phyloP scores from a whole-genome alignment of 1,284 basidiomycete genomes.

The Polyporus tsugae region DNA sequence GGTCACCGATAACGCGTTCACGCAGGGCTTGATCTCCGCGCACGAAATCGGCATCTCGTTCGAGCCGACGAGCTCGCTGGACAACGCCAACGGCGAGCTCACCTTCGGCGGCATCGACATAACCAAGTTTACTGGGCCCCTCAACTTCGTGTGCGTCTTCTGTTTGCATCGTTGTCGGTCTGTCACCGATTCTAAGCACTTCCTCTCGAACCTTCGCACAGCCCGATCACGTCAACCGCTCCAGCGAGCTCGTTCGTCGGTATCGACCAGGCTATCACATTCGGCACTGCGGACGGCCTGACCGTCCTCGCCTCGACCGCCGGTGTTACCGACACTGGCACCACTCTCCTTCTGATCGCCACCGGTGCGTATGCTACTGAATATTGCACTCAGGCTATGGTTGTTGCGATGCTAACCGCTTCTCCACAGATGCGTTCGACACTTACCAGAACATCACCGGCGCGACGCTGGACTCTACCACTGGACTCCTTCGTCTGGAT shows the following conservation, averaged over 20 bases:
- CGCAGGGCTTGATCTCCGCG: slow-evolving; percentile 34
- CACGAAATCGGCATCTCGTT: slow-evolving; percentile 57
- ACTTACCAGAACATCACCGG: slow-evolving; percentile 38
- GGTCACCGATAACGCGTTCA: slow-evolving; percentile 57
- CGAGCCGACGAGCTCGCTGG: slow-evolving; percentile 45
- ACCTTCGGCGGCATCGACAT: slow-evolving; percentile 57
- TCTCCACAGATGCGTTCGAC: slow-evolving; percentile 34
- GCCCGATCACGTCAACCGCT: slow-evolving; percentile 40
- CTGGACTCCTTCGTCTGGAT: slow-evolving; percentile 40
- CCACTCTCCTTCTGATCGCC: slow-evolving; percentile 46
- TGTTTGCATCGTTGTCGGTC: slow-evolving; percentile 5
- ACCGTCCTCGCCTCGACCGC: slow-evolving; percentile 34
- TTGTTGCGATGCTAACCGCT: neutral
- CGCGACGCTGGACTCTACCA: slow-evolving; percentile 33
- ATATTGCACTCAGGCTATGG: neutral
- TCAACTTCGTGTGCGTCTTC: slow-evolving; percentile 45
- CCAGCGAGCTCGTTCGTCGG: slow-evolving; percentile 45
- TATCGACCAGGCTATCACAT: slow-evolving; percentile 36
- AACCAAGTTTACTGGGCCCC: slow-evolving; percentile 55
- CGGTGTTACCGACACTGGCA: slow-evolving; percentile 40
- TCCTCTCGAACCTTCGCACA: neutral
- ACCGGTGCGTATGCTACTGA: slow-evolving; percentile 35
- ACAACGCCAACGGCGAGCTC: slow-evolving; percentile 39
- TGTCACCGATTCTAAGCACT: neutral
- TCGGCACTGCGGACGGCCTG: slow-evolving; percentile 34